These are phyloP conservation scores for Xylaria telfairii DNA, from an alignment of 495 filamentous ascomycete species.

Conservation along the genomic window DNA sequence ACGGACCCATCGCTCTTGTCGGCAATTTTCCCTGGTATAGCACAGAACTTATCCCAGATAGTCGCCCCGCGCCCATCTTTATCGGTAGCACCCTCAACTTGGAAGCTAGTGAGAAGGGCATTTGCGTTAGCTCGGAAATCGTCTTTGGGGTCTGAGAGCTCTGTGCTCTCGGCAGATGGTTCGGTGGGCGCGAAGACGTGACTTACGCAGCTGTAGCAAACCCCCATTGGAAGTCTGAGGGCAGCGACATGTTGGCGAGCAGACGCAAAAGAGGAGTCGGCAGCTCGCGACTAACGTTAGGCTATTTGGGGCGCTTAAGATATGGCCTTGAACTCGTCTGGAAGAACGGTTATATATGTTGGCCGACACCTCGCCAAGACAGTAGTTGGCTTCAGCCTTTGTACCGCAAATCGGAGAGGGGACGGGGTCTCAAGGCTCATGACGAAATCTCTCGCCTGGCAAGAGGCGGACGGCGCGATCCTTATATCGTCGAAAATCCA, in stretches of 20 bases:
- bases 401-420: conserved; percentile 1
- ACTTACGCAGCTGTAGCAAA: conserved; percentile 79
- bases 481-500: conserved; percentile 7
- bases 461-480: conserved; percentile 8
- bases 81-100: conserved; percentile 73
- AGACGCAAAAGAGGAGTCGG: conserved; percentile 23
- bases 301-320: conserved; percentile 27
- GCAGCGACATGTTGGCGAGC: conserved; percentile 58
- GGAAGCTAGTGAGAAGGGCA: conserved; percentile 60
- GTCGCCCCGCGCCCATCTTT: conserved; percentile 74
- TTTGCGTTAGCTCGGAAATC: conserved; percentile 28
- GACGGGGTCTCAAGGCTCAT: conserved; percentile 17
- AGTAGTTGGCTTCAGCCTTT: conserved; percentile 23
- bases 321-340: conserved; percentile 33
- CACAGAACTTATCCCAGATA: conserved; percentile 81
- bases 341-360: conserved; percentile 37
- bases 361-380: conserved; percentile 32
- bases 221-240: conserved; percentile 80
- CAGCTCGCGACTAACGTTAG: conserved; percentile 25
- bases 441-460: conserved; percentile 7
- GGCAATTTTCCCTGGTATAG: conserved; percentile 75
- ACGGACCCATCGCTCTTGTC: conserved; percentile 71
- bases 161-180: background rate
- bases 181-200: background rate
- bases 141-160: background rate